Base-by-base conservation (phyloP, 2,329 filamentous ascomycete species). In the Calonectria henricotiae region DNA sequence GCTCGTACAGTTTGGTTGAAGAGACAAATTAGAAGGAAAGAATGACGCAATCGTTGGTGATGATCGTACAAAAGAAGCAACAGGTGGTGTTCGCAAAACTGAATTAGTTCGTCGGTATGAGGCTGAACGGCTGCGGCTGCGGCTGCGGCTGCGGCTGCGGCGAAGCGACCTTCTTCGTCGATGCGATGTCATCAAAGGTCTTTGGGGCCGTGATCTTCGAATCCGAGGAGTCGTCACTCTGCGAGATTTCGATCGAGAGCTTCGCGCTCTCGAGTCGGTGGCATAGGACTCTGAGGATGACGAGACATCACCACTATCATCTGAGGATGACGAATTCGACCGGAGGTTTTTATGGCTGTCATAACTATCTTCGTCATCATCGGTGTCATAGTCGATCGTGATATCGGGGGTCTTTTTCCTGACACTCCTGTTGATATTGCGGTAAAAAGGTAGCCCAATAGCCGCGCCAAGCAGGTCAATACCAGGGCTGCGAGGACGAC, bases 381-480 rank as follows among this genome's bases (percentile, higher is more conserved):
- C 37, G 6, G 25, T n/a, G 4, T 55, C 68, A 23, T 73, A 75
- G 11, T 61, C 62, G 1, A 69, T 32, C 9, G 35, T 47, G 17
- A 70, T 60, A 9, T 70, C 68, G 6, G 55, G 49, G 51, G 54
- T 32, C 11, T 62, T 73, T 39, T 65, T 68, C 27, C 63, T 62
- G 15, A 27, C 44, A 15, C 67, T 62, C 46, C 69, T 66, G 13
- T 41, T 44, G 35, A 70, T 39, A 15, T 73, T 64, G 8, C 70
- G 70, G 25, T 65, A 68, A 32, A 76, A 76, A 1, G 79, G 77
- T 11, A 79, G 58, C 6, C 78, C 78, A 65, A 80, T 80, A 5
- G 73, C 69, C 3, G 77, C 76, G 11, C 76, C 74, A 30, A 80
- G 66, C 7, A 80, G 70, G 62, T 80, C 79, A 30, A 80, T 49